phyloP scores from a whole-genome alignment of 2,329 filamentous ascomycete genomes.

The Lachnum nothofagi region DNA sequence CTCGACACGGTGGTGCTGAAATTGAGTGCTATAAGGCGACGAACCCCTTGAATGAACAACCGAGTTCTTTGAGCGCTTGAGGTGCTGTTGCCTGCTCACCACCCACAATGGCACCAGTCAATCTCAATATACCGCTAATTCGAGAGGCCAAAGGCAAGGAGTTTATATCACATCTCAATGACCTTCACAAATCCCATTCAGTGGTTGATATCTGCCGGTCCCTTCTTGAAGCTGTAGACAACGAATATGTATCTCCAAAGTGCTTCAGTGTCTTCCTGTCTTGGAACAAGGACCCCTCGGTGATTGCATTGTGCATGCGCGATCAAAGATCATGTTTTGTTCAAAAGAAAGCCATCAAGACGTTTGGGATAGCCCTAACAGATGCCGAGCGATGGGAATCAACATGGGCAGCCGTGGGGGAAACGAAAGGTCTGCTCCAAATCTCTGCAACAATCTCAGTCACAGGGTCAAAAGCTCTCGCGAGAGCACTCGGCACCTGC shows the following conservation, averaged over 20 bases:
- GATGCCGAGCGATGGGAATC: constrained; percentile 11
- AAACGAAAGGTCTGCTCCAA: constrained; percentile 7
- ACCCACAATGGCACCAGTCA: constrained; percentile 2
- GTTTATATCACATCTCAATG: constrained; percentile 8
- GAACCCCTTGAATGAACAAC: no score
- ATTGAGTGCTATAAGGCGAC: no score
- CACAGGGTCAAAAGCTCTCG: constrained; percentile 6
- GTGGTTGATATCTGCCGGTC: constrained; percentile 3
- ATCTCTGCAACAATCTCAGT: constrained; percentile 11
- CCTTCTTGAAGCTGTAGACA: constrained; percentile 4
- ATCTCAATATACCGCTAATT: constrained; percentile 7
- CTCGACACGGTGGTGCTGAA: no score
- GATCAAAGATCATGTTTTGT: constrained; percentile 4
- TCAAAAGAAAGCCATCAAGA: constrained; percentile 11
- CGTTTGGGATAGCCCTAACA: constrained; percentile 10
- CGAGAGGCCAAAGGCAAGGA: constrained; percentile 7
- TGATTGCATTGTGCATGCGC: constrained; percentile 6
- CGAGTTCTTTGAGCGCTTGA: no score
- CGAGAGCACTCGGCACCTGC: constrained; percentile 7
- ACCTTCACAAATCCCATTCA: constrained; percentile 5
- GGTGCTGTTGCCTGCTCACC: background rate
- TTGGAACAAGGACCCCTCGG: background rate
- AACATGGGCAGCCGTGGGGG: constrained; percentile 10
- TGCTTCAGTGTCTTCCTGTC: constrained; percentile 9
- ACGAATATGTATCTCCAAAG: constrained; percentile 4